phyloP scores from a whole-genome alignment of 2,329 filamentous ascomycete genomes.

The Emergomyces africanus region DNA sequence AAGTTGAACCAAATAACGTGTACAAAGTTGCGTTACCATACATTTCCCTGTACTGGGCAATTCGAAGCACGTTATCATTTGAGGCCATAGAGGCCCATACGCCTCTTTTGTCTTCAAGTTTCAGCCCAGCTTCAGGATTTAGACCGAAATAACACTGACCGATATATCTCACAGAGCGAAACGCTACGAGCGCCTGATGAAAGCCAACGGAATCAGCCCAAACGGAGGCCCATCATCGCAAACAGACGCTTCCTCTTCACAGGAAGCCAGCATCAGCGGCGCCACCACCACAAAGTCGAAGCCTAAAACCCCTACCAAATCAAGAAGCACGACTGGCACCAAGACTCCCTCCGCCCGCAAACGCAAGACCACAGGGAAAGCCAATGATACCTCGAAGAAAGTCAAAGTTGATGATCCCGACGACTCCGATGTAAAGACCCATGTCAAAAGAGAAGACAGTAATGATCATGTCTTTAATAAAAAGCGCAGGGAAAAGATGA shows the following conservation, averaged over 20 bases:
- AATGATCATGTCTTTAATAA: neutral
- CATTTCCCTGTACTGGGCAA: neutral
- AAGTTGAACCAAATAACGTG: constrained; percentile 26
- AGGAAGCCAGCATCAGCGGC: constrained; percentile 13
- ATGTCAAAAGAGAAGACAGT: neutral
- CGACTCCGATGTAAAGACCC: neutral
- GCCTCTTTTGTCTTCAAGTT: neutral
- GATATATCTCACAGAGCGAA: constrained; percentile 41
- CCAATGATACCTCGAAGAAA: constrained; percentile 4
- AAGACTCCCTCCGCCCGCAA: constrained; percentile 12
- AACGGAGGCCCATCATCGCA: constrained; percentile 6
- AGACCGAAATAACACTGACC: neutral
- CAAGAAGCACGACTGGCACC: constrained; percentile 8
- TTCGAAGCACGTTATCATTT: neutral
- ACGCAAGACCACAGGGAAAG: constrained; percentile 7
- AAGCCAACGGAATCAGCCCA: constrained; percentile 39
- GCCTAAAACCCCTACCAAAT: constrained; percentile 14
- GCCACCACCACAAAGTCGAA: constrained; percentile 13
- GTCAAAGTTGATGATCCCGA: constrained; percentile 6
- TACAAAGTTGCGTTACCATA: neutral
- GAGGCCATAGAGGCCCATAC: neutral
- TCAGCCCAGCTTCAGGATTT: neutral
- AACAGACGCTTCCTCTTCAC: neutral
- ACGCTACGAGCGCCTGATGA: constrained; percentile 54
- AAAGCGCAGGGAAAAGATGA: neutral